phyloP scores from a whole-genome alignment of 306 rosid species.

The Trifolium dubium region DNA sequence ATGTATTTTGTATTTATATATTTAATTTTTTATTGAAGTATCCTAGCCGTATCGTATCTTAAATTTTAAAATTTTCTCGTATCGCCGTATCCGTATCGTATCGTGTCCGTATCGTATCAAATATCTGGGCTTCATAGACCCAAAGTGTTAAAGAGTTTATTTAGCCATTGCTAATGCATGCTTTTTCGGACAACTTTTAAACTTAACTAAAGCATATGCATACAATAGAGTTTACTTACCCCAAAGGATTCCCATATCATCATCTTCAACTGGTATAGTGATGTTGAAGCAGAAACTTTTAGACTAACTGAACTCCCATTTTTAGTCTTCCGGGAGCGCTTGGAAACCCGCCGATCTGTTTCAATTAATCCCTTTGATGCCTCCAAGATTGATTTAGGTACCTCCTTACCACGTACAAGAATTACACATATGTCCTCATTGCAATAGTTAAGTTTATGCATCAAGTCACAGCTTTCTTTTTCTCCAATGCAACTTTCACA shows the following conservation, averaged over 20 bases:
- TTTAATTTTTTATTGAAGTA: too few relatives aligned
- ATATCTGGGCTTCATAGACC: too few relatives aligned
- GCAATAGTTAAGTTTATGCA: conserved; percentile 86
- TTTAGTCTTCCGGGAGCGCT: conserved; percentile 86
- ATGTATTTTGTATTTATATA: too few relatives aligned
- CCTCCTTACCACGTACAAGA: conserved; percentile 91
- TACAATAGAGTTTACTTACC: conserved; percentile 55
- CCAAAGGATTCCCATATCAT: conserved; percentile 99
- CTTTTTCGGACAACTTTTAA: background rate
- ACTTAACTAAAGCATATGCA: conserved; percentile 19
- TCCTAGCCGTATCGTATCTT: too few relatives aligned
- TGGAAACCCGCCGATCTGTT: conserved; percentile 91
- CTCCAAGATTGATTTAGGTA: conserved; percentile 84
- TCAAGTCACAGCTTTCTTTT: conserved; percentile 77
- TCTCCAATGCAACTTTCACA: conserved; percentile 95
- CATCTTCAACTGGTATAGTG: conserved; percentile 93
- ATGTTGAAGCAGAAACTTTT: conserved; percentile 88
- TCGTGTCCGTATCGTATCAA: too few relatives aligned
- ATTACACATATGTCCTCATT: conserved; percentile 77
- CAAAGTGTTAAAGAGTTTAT: background rate
- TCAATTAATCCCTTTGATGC: conserved; percentile 74
- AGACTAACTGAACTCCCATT: conserved; percentile 74
- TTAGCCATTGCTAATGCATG: background rate
- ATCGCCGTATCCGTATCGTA: too few relatives aligned
- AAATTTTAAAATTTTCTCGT: too few relatives aligned